Evolutionary conservation across 2,329 filamentous ascomycete species (phyloP), one percentile per base, ranked within the genome.

Genomic region (Botrytis deweyae): DNA sequence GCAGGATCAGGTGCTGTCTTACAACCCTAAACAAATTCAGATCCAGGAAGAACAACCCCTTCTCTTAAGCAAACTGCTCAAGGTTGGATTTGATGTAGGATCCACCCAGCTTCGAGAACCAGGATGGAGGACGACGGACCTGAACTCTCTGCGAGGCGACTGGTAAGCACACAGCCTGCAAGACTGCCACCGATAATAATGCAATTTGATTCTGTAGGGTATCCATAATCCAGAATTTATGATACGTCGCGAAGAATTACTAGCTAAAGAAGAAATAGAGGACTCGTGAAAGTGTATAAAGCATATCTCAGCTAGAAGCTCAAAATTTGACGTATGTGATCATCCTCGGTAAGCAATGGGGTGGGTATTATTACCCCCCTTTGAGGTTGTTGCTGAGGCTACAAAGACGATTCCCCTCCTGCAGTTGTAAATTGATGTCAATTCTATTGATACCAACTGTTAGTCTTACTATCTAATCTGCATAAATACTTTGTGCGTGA

Each of bases 101-200:
- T 82, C 79, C 3, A 76, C 75, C 82, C 83, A 22, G 82, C 83
- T 76, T 84, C 83, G 20, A 84, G 76, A 20, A 85, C 76, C 55
- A 83, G 73, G 5, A 84, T 81, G 3, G 79, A 83, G n/a, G 74
- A 76, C 12, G 38, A 65, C 10, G 72, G 64, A 25, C n/a, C 33
- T 5, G 25, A 12, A 59, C 9, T 14, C n/a, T 74, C 1, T 4
- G 76, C 71, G 0, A 84, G 77, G 12, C 81, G 77, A 59, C 80
- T 82, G 0, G 82, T 80, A 12, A 83, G 75, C 29, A 83, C 82
- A 16, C 80, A 80, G 25, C 82, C 82, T 2, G 80, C 77, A 1
- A 83, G 78, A 52, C 82, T 83, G 9, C 80, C 82, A 9, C 82
- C 82, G 1, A 83, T 80, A 38, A 84, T 76, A 8, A 84, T 81